Percentiles rank a stretch among this genome's conserved stretches.
Conservation (phyloP, 768 basidiomycete species). For the Trametes elegans region DNA sequence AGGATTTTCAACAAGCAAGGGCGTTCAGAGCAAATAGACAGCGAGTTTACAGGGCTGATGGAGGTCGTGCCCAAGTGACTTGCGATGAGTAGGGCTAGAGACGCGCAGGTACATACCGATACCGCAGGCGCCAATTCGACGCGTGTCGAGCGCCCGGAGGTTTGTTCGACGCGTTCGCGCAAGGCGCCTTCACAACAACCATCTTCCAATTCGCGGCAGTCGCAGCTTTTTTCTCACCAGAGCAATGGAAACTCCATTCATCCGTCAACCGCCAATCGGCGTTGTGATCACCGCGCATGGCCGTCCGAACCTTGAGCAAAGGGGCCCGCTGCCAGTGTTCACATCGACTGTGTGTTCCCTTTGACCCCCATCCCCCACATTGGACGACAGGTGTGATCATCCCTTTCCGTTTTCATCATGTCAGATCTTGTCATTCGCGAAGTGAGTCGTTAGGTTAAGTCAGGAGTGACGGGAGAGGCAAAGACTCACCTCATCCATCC, state of each 20-base stretch:
- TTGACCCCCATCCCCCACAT: background rate
- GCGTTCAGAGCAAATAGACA: background rate
- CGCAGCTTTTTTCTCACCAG: background rate
- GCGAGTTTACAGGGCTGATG: background rate
- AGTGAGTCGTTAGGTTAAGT: conserved; percentile 18
- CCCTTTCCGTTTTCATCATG: background rate
- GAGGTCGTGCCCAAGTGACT: conserved; percentile 12
- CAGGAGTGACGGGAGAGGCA: background rate
- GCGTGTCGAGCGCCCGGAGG: background rate
- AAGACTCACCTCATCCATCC: background rate
- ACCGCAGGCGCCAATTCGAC: background rate
- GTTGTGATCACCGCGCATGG: too few species aligned
- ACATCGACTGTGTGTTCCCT: background rate
- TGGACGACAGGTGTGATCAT: background rate
- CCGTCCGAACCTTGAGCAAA: background rate
- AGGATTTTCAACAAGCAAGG: too few species aligned
- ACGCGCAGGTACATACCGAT: background rate
- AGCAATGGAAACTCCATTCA: too few species aligned
- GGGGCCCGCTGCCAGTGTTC: background rate
- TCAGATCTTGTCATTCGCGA: conserved; percentile 43
- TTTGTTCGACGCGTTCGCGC: background rate
- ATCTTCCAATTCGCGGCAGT: background rate
- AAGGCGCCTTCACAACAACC: background rate
- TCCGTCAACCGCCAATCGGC: too few species aligned
- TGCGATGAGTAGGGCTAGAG: background rate